phyloP scores from a whole-genome alignment of 176 grass and related monocot species.

The Luzula sylvatica region DNA sequence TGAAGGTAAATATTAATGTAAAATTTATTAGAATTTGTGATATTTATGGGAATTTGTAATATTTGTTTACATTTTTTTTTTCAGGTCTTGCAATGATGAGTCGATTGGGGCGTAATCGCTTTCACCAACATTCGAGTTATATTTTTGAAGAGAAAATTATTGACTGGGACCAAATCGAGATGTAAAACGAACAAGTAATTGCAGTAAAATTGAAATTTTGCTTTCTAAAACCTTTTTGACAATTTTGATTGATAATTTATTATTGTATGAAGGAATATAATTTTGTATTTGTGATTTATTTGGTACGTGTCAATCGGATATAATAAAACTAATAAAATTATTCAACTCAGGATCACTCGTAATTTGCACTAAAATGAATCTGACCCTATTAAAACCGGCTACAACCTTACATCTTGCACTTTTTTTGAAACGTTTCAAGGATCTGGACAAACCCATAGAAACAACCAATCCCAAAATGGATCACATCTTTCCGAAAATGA shows the following conservation, averaged over 20 bases:
- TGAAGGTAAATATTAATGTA: conserved; percentile 49
- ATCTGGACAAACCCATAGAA: too few species aligned
- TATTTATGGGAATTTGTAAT: neutral
- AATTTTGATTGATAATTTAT: conserved; percentile 2
- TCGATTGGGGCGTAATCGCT: conserved; percentile 54
- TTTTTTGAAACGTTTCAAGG: too few species aligned
- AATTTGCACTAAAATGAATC: too few species aligned
- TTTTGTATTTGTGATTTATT: conserved; percentile 2
- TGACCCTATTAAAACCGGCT: too few species aligned
- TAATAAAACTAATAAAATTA: too few species aligned
- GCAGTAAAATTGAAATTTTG: neutral
- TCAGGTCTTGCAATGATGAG: conserved; percentile 77
- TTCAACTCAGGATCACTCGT: too few species aligned
- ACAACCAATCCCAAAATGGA: too few species aligned
- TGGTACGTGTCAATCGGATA: neutral
- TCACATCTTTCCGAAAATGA: too few species aligned
- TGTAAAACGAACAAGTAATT: conserved; percentile 16
- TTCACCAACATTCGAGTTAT: conserved; percentile 43
- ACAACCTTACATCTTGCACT: too few species aligned
- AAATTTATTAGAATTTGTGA: neutral
- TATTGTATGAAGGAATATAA: neutral
- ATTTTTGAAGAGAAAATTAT: conserved; percentile 52
- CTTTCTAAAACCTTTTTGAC: neutral
- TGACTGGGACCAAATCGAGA: conserved; percentile 82
- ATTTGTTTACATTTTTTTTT: conserved; percentile 4